Base-by-base conservation (phyloP, 306 rosid genomes). In the Quercus agrifolia region DNA sequence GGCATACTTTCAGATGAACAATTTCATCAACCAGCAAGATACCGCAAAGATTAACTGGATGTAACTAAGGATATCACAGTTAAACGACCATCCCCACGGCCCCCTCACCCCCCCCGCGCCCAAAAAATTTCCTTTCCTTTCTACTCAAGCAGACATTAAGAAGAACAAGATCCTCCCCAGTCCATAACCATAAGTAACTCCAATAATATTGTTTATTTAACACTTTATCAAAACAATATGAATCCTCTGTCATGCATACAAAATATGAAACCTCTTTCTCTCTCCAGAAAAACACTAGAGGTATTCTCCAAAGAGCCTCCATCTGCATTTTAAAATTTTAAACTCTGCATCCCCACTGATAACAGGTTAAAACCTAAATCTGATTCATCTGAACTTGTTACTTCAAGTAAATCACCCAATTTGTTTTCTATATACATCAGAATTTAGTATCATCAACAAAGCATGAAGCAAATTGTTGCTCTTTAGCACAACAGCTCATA, bases 401-500 rank as follows among this genome's bases (percentile, higher is more conserved):
- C 83, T 81, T 79, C 85, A 74, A 63, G 58, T 71, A 78, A 71
- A 69, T 63, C 54, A 25, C 89, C 89, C 81, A 87, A 33, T 74
- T 84, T 76, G 78, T 77, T 70, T 71, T 75, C 63, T 21, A 70
- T 73, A 74, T 67, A 63, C 73, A 79, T 80, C 81, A 79, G 71
- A 46, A 79, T 64, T 74, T 70, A 56, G 78, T 77, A 76, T 49
- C 80, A 85, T 70, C 77, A 75, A 78, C 75, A 77, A 18, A 72
- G 77, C 41, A 18, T 56, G 12, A 31, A 77, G 62, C 31, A 74
- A 77, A 68, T 13, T 71, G 33, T 70, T 76, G 49, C 62, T 6
- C 69, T 80, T 79, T 56, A 80, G 77, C 84, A 84, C 68, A 82
- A 77, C 82, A 87, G 58, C 86, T 79, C 83, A 86, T 83, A 84